A percentile compares a stretch with the other conserved stretches of the same genome.
Conservation (phyloP, 139 green algal genomes). For the Bryopsis sp. region DNA sequence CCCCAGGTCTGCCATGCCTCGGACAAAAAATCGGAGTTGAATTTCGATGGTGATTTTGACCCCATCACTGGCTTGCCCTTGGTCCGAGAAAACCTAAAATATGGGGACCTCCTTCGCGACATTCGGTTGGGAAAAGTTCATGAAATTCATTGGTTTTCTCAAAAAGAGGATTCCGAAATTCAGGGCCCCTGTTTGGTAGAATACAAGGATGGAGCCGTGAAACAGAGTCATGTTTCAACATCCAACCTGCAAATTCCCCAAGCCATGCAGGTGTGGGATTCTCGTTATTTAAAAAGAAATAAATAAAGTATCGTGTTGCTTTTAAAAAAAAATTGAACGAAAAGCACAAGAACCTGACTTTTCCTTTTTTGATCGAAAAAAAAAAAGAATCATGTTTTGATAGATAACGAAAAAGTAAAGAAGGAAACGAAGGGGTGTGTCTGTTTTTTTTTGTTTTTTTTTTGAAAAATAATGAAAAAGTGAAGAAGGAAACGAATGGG, state of each 20-base stretch:
- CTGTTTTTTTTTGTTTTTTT: no score
- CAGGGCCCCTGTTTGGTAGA: slow-evolving; percentile 56
- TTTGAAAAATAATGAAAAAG: no score
- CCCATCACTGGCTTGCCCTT: slow-evolving; percentile 9
- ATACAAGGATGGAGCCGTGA: slow-evolving; percentile 38
- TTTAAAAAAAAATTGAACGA: no score
- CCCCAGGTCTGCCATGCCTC: not conserved
- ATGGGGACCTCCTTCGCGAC: slow-evolving; percentile 3
- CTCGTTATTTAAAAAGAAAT: no score
- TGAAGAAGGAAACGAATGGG: no score
- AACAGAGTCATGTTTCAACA: slow-evolving; percentile 50
- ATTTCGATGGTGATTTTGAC: slow-evolving; percentile 10
- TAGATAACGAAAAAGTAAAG: no score
- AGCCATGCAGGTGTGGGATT: slow-evolving; percentile 56
- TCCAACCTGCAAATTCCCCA: slow-evolving; percentile 50
- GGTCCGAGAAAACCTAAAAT: slow-evolving; percentile 6
- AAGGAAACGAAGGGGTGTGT: no score
- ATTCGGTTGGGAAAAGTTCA: slow-evolving; percentile 14
- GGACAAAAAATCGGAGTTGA: not conserved
- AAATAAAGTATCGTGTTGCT: no score
- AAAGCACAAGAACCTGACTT: no score
- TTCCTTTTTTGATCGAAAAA: no score
- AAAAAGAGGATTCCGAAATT: slow-evolving; percentile 9
- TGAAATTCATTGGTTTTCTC: slow-evolving; percentile 20
- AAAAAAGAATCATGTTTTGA: no score